Base-by-base conservation (phyloP, 2,329 filamentous ascomycete species). In the Aspergillus spinulosporus region DNA sequence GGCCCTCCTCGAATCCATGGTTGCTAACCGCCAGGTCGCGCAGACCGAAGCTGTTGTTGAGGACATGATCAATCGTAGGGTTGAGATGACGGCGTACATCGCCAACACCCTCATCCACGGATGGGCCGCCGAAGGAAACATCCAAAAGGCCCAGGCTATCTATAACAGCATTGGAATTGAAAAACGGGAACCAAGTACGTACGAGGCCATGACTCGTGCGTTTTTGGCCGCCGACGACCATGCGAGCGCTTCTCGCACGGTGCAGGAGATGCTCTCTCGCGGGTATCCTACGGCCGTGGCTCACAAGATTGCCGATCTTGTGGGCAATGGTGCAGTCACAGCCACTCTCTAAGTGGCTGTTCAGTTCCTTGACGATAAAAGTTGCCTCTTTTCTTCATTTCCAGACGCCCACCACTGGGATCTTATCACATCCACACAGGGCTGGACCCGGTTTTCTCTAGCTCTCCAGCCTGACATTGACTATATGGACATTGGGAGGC, bases 91-190 rank as follows among this genome's bases (percentile, higher is more conserved):
- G 2, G 89, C 94, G 0, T 99, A 99, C 77, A 97, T 99, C 70
- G 94, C 94, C 69, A 99, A 99, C 79, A 96, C 93, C 4, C 82
- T 99, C 45, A 97, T 99, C 68, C 92, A 97, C 70, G 94, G 94
- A 61, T 99, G 94, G 93, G 90, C 93, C 21, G 83, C 88, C 11
- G 89, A 89, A 72, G 88, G 88, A 75, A 84, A 95, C 61, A 89
- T 97, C 44, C 76, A 78, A 58, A 92, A 91, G 74, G 90, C 92
- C 14, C 85, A 87, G 68, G 78, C 82, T 26, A 86, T 97, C 59
- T 99, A 96, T 71, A 83, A 89, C 58, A 81, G 83, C 12, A 87
- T 99, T 3, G 84, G 87, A 6, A 82, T 85, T 29, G 83, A 86
- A 53, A 92, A 88, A 77, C 87, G 94, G 56, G 94, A 99, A 78